Evolutionary conservation across 2,329 filamentous ascomycete genomes (phyloP).

Genomic region (Verticillium nubilum): DNA sequence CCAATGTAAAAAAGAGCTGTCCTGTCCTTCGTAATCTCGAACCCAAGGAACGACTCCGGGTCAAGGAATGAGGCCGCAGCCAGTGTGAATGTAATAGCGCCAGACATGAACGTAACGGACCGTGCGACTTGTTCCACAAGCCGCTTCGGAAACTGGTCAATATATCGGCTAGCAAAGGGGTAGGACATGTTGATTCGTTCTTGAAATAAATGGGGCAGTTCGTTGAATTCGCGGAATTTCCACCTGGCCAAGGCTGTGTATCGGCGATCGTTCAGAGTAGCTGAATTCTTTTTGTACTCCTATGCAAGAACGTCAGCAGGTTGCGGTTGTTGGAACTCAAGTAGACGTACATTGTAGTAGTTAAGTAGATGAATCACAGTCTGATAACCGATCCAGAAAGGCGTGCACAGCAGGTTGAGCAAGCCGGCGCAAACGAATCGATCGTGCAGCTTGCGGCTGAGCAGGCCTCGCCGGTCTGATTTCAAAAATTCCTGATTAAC

Average conservation of each 20-base stretch:
- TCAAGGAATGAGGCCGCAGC: constrained; percentile 81
- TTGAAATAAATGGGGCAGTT: constrained; percentile 86
- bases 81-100: constrained; percentile 80
- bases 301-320: constrained; percentile 22
- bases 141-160: constrained; percentile 94
- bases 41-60: constrained; percentile 82
- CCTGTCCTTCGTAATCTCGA: constrained; percentile 84
- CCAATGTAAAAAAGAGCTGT: constrained; percentile 89
- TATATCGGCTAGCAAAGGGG: constrained; percentile 84
- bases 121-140: constrained; percentile 82
- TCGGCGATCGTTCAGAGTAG: constrained; percentile 77
- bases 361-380: constrained; percentile 88
- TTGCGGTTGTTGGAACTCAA: not conserved
- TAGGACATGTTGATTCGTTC: constrained; percentile 91
- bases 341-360: constrained; percentile 72
- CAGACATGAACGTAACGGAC: constrained; percentile 82
- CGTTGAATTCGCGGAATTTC: constrained; percentile 99
- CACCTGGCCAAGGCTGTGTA: constrained; percentile 94
- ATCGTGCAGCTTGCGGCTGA: constrained; percentile 72
- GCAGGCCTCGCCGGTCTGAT: constrained; percentile 68
- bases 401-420: constrained; percentile 80
- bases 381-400: constrained; percentile 81
- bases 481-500: constrained; percentile 82
- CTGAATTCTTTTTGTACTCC: constrained; percentile 94
- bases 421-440: constrained; percentile 79